phyloP scores from a whole-genome alignment of 2,329 filamentous ascomycete genomes.

The Ceratocystiopsis sp. region DNA sequence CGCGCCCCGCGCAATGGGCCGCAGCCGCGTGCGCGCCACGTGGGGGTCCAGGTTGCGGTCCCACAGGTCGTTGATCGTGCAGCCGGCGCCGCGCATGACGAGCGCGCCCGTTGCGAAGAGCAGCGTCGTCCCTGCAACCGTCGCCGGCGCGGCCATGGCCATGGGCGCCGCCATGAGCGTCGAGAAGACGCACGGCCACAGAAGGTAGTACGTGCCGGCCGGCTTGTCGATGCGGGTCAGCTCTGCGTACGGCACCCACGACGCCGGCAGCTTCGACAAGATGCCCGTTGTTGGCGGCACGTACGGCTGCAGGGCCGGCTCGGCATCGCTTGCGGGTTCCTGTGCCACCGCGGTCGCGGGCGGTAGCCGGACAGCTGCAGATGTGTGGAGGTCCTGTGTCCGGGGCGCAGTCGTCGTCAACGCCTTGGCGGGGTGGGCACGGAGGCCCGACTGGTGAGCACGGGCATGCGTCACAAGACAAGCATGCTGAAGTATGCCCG shows the following conservation, averaged over 20 bases:
- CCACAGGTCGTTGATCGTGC: slow-evolving; percentile 82
- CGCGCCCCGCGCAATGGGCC: slow-evolving; percentile 67
- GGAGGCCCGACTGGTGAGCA: too few species aligned
- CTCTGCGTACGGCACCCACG: slow-evolving; percentile 67
- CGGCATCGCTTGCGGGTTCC: slow-evolving; percentile 1
- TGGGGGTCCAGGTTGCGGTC: slow-evolving; percentile 74
- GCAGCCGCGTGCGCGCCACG: slow-evolving; percentile 56
- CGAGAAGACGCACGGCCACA: slow-evolving; percentile 72
- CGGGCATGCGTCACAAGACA: too few species aligned
- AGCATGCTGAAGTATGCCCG: too few species aligned
- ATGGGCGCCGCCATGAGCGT: slow-evolving; percentile 65
- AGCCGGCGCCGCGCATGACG: slow-evolving; percentile 76
- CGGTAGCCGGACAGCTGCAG: not conserved
- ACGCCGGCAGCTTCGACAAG: slow-evolving; percentile 48
- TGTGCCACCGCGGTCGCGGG: too few species aligned
- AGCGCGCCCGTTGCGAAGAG: slow-evolving; percentile 64
- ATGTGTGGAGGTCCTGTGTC: slow-evolving; percentile 1
- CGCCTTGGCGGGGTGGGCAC: too few species aligned
- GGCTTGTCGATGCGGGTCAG: slow-evolving; percentile 70
- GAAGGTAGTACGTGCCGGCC: slow-evolving; percentile 68
- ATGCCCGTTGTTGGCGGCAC: slow-evolving; percentile 54
- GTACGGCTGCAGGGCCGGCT: slow-evolving; percentile 25
- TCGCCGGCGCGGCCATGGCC: slow-evolving; percentile 41
- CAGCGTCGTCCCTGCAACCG: slow-evolving; percentile 45
- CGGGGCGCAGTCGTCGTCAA: too few species aligned